A percentile compares a stretch with the other conserved stretches of the same genome.
These are phyloP conservation scores for Daldinia vernicosa DNA, from an alignment of 495 filamentous ascomycete genomes.

Conservation along the genomic window DNA sequence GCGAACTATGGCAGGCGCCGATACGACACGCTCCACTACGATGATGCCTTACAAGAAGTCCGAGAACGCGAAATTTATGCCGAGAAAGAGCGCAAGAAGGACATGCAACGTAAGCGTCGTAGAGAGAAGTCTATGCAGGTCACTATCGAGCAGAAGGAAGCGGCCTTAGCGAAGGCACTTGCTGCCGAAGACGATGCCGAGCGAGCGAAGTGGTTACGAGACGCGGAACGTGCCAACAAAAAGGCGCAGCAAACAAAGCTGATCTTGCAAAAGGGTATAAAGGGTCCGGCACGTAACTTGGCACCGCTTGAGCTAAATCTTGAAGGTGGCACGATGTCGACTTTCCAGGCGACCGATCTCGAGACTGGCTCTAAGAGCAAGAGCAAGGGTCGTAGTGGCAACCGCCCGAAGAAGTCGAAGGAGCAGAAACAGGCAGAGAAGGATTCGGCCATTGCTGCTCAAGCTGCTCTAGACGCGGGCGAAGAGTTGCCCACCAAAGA, in stretches of 20 bases:
- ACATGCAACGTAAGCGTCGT: slow-evolving; percentile 97
- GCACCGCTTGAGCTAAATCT: slow-evolving; percentile 81
- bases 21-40: slow-evolving; percentile 59
- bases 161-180: slow-evolving; percentile 78
- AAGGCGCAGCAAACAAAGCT: slow-evolving; percentile 86
- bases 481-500: slow-evolving; percentile 79
- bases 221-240: slow-evolving; percentile 84
- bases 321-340: slow-evolving; percentile 86
- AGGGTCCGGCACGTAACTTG: slow-evolving; percentile 80
- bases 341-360: slow-evolving; percentile 75
- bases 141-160: slow-evolving; percentile 84
- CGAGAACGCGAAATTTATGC: slow-evolving; percentile 88
- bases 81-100: slow-evolving; percentile 99
- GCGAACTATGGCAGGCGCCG: slow-evolving; percentile 59
- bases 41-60: slow-evolving; percentile 82
- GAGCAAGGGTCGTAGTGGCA: slow-evolving; percentile 71
- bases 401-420: slow-evolving; percentile 85
- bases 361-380: slow-evolving; percentile 67
- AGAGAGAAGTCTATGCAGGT: slow-evolving; percentile 92
- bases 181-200: slow-evolving; percentile 80
- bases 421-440: slow-evolving; percentile 97
- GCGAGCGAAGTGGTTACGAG: slow-evolving; percentile 75
- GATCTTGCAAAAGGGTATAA: slow-evolving; percentile 83
- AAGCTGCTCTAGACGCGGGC: slow-evolving; percentile 82
- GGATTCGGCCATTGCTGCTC: slow-evolving; percentile 88